phyloP scores from a whole-genome alignment of 164 flowering plant species.

The Nymphaea thermarum region DNA sequence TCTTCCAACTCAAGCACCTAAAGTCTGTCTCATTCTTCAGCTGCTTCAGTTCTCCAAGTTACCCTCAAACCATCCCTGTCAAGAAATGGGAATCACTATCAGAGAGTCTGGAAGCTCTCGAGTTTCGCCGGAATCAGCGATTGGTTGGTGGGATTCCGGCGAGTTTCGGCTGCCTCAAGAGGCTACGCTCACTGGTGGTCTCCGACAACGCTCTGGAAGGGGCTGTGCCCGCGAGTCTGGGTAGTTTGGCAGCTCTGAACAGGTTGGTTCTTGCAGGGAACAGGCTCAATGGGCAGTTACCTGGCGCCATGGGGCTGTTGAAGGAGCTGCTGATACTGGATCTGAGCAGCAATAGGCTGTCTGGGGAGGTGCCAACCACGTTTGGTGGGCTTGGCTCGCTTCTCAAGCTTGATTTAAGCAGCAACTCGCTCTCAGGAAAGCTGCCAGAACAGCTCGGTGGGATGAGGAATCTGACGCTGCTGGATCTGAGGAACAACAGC shows the following conservation, averaged over 20 bases:
- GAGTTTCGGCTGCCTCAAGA: conserved; percentile 29
- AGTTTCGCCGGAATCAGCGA: conserved; percentile 66
- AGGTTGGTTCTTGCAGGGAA: conserved; percentile 54
- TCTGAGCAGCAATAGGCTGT: conserved; percentile 53
- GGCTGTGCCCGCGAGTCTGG: conserved; percentile 33
- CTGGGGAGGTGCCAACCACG: conserved; percentile 42
- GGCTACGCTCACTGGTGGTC: conserved; percentile 54
- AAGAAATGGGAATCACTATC: conserved; percentile 36
- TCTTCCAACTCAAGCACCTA: conserved; percentile 57
- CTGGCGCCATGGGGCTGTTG: conserved; percentile 33
- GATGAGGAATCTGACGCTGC: conserved; percentile 55
- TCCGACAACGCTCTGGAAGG: conserved; percentile 50
- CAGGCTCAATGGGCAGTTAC: conserved; percentile 36
- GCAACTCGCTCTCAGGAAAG: conserved; percentile 42
- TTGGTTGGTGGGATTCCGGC: conserved; percentile 49
- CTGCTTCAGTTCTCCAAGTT: conserved; percentile 45
- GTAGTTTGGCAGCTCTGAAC: conserved; percentile 27
- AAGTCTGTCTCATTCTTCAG: conserved; percentile 49
- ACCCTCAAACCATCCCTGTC: conserved; percentile 26
- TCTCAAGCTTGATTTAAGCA: conserved; percentile 78
- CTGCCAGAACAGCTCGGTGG: conserved; percentile 39
- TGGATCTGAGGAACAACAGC: conserved; percentile 66
- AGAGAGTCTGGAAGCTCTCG: conserved; percentile 48
- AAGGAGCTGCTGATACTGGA: conserved; percentile 57
- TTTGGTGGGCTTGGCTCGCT: conserved; percentile 59